Conservation (phyloP, 176 grass and related monocot species). For the Microstegium vimineum region DNA sequence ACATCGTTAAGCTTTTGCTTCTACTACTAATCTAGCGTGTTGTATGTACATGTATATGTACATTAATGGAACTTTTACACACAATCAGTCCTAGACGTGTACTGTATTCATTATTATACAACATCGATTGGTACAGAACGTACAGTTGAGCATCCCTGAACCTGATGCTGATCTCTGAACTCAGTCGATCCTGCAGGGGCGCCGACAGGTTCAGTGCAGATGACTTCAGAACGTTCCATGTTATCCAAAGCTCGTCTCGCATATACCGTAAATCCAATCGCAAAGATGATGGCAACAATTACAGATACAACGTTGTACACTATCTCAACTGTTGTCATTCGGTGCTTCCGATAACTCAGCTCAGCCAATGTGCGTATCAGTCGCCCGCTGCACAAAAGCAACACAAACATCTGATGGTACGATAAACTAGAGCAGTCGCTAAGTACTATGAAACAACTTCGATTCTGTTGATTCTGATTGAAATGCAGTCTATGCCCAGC, state of each 20-base stretch:
- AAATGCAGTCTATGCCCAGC: background rate
- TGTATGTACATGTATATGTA: constrained; percentile 21
- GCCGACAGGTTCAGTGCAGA: background rate
- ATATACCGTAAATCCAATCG: constrained; percentile 67
- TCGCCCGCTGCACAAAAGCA: constrained; percentile 59
- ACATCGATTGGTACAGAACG: constrained; percentile 26
- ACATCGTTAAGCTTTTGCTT: background rate
- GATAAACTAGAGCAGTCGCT: background rate
- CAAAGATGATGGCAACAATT: constrained; percentile 42
- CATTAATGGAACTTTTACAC: background rate
- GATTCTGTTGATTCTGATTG: background rate
- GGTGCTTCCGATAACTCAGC: constrained; percentile 62
- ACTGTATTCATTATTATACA: constrained; percentile 28
- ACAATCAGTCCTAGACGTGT: background rate
- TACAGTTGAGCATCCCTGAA: constrained; percentile 34
- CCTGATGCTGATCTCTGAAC: constrained; percentile 37
- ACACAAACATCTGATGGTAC: background rate
- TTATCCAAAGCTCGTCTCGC: constrained; percentile 62
- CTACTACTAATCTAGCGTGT: background rate
- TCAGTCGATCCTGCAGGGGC: background rate
- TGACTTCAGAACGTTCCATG: constrained; percentile 35
- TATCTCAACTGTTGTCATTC: constrained; percentile 80
- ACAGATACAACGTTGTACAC: constrained; percentile 72
- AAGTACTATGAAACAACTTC: background rate
- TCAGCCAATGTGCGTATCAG: constrained; percentile 72